phyloP scores from a whole-genome alignment of 805 yeast genomes.

The Candida jianshihensis region DNA sequence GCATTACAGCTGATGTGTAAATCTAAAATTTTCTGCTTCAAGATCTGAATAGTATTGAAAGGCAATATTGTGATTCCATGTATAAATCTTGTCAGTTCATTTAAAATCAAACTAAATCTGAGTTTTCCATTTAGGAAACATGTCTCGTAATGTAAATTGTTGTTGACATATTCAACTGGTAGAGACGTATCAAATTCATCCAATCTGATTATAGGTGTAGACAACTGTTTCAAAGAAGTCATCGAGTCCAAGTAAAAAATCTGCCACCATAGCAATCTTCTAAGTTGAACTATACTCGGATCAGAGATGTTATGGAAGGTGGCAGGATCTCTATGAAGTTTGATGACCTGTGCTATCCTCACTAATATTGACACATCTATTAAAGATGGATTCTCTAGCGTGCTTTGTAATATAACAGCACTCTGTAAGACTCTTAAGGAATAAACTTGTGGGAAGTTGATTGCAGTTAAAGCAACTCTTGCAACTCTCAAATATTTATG shows the following conservation, averaged over 20 bases:
- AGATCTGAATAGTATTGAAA: constrained; percentile 31
- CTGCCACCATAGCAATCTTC: constrained; percentile 64
- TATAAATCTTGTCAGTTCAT: constrained; percentile 44
- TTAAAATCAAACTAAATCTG: constrained; percentile 42
- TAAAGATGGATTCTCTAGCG: constrained; percentile 49
- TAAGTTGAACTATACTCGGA: constrained; percentile 40
- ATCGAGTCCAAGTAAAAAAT: constrained; percentile 52
- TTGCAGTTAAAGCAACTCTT: constrained; percentile 42
- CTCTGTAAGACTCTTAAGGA: constrained; percentile 36
- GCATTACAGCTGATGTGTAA: constrained; percentile 43
- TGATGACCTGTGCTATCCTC: constrained; percentile 48
- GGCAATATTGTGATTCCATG: constrained; percentile 42
- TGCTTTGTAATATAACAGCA: constrained; percentile 43
- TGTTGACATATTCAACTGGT: constrained; percentile 39
- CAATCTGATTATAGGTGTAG: constrained; percentile 45
- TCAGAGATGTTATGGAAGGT: constrained; percentile 42
- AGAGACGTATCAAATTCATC: constrained; percentile 52
- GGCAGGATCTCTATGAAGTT: constrained; percentile 56
- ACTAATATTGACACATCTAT: constrained; percentile 50
- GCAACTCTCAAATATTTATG: constrained; percentile 42
- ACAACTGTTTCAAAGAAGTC: constrained; percentile 47
- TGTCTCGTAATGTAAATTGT: constrained; percentile 35
- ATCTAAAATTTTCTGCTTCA: constrained; percentile 43
- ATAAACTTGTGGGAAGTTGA: constrained; percentile 41
- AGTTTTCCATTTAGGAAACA: constrained; percentile 48